phyloP scores from a whole-genome alignment of 2,329 filamentous ascomycete species.

The Pyrenochaeta sp. region DNA sequence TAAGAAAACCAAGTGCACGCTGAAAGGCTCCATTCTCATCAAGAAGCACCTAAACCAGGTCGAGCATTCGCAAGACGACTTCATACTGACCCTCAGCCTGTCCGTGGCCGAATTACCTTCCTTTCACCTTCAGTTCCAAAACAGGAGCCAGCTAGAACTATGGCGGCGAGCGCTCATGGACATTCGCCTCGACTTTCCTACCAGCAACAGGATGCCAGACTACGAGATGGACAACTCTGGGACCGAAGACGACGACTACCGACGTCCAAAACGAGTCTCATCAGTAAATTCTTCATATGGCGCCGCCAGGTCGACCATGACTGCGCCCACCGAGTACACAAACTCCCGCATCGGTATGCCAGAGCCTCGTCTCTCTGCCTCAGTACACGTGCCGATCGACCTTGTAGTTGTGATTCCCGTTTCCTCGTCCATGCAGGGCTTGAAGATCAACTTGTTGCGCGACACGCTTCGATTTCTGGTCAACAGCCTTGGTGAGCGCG shows the following conservation, averaged over 20 bases:
- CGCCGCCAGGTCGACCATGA: slow-evolving; percentile 81
- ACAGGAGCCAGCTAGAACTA: slow-evolving; percentile 81
- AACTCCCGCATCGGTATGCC: slow-evolving; percentile 61
- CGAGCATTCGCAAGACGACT: slow-evolving; percentile 75
- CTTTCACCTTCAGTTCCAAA: slow-evolving; percentile 91
- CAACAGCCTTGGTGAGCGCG: slow-evolving; percentile 84
- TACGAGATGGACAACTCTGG: slow-evolving; percentile 84
- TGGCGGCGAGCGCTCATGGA: slow-evolving; percentile 91
- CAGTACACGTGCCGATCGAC: slow-evolving; percentile 89
- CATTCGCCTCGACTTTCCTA: slow-evolving; percentile 73
- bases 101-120: slow-evolving; percentile 92
- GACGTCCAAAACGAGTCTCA: slow-evolving; percentile 74
- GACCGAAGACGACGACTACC: slow-evolving; percentile 87
- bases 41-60: slow-evolving; percentile 97
- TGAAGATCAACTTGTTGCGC: slow-evolving; percentile 93
- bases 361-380: slow-evolving; percentile 58
- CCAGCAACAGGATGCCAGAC: slow-evolving; percentile 68
- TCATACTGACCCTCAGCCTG: slow-evolving; percentile 85
- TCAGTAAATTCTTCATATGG: slow-evolving; percentile 88
- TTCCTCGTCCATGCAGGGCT: slow-evolving; percentile 98
- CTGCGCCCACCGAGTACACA: slow-evolving; percentile 91
- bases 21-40: slow-evolving; percentile 97
- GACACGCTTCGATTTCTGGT: slow-evolving; percentile 95
- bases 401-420: slow-evolving; percentile 97
- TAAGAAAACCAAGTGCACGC: slow-evolving; percentile 79